Evolutionary conservation across 768 basidiomycete genomes (phyloP), one percentile per base, ranked within the genome.

Genomic region (Ephemerocybe angulata): DNA sequence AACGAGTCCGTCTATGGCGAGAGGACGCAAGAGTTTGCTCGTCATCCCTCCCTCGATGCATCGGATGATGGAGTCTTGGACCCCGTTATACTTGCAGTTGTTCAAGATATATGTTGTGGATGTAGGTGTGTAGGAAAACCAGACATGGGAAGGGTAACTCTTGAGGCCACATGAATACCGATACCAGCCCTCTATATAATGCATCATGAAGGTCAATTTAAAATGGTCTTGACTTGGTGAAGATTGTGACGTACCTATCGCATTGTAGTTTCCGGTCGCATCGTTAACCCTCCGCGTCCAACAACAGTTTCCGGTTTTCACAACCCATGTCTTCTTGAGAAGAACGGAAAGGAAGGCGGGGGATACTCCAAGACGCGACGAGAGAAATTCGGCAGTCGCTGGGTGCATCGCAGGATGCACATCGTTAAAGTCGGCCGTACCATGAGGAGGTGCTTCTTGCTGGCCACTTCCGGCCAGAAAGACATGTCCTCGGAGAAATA

Each of bases 1-100:
- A 10, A 62, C 27, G 31, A 59, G 53, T 1, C 46, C 56, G 43
- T 62, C 60, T 0, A 62, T 30, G 5, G 55, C 49, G 13, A 58
- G 31, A 50, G 62, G 59, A n/a, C 56, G 55, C 6, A 58, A 51
- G 24, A 60, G 49, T 3, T 6, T 6, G 6, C 11, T 3, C 19
- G 25, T 28, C 2, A 49, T 24, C 21, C 40, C 54, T 27, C 25
- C 29, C 10, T 21, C 11, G 19, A 49, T 21, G 30, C 47, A 49
- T 24, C 29, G 47, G 6, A 49, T 4, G 22, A 49, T 49, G 17
- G 47, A 24, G 1, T 49, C 29, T 29, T 31, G 47, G 21, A 49
- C 47, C 5, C 47, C 47, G 22, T 49, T 49, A 11, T 29, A 19
- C 4, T 49, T 17, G 19, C 47, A 29, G n/a, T 49, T 31, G 28